Evolutionary conservation across 495 filamentous ascomycete genomes (phyloP).

Genomic region (Xeromyces bisporus): DNA sequence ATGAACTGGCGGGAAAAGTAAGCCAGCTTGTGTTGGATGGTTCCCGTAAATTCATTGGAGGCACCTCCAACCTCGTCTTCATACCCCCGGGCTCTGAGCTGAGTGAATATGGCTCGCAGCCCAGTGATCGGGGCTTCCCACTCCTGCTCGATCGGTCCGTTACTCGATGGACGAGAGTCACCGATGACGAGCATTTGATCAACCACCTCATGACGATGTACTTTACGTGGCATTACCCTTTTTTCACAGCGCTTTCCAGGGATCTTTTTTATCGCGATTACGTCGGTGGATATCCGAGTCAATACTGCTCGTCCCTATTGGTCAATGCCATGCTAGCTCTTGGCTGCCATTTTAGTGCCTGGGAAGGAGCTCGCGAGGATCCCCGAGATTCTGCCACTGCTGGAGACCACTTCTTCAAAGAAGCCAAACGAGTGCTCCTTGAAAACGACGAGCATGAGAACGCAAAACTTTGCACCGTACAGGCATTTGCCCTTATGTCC

Average conservation of each 20-base stretch:
- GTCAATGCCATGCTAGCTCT: conserved; percentile 95
- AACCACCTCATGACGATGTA: conserved; percentile 91
- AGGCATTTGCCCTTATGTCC: conserved; percentile 89
- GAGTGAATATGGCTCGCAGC: conserved; percentile 24
- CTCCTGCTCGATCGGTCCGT: conserved; percentile 28
- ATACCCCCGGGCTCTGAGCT: conserved; percentile 39
- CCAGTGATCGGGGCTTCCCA: conserved; percentile 7
- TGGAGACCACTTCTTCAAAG: conserved; percentile 92
- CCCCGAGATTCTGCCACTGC: conserved; percentile 65
- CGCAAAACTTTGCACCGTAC: conserved; percentile 80
- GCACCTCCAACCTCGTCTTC: conserved; percentile 86
- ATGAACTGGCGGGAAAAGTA: conserved; percentile 81
- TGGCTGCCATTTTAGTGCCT: conserved; percentile 88
- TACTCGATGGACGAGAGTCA: conserved; percentile 76
- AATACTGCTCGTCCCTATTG: conserved; percentile 74
- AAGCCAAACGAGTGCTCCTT: conserved; percentile 76
- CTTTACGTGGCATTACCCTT: conserved; percentile 96
- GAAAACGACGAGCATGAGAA: conserved; percentile 90
- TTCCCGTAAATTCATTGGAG: conserved; percentile 80
- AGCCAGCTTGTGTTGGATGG: conserved; percentile 84
- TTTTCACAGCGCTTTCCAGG: conserved; percentile 87
- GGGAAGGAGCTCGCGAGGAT: conserved; percentile 48
- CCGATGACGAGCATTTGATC: conserved; percentile 59
- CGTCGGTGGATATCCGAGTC: conserved; percentile 39
- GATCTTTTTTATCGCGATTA: conserved; percentile 82